A percentile compares a stretch with the other conserved stretches of the same genome.
phyloP scores from a whole-genome alignment of 306 rosid species.

The Trifolium fragiferum region DNA sequence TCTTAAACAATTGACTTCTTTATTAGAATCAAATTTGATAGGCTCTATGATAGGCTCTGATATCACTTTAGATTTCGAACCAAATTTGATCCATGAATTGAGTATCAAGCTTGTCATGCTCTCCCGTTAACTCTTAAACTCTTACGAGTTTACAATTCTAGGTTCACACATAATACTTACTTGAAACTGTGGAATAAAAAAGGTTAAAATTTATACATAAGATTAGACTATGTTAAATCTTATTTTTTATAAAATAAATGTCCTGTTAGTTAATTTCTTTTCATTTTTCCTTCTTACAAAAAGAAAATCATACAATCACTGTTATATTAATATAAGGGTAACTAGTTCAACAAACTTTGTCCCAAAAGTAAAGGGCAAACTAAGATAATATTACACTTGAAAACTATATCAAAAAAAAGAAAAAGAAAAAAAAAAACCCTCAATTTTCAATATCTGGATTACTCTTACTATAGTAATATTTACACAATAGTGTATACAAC shows the following conservation, averaged over 20 bases:
- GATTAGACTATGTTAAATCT: neutral
- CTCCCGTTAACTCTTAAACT: too few species aligned
- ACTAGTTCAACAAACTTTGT: slow-evolving; percentile 34
- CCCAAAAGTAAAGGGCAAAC: neutral
- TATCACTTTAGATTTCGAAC: too few species aligned
- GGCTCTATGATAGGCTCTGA: too few species aligned
- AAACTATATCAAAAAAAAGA: neutral
- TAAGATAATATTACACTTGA: slow-evolving; percentile 1
- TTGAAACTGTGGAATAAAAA: neutral
- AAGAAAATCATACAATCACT: slow-evolving; percentile 20
- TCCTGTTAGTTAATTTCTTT: neutral
- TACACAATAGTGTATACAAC: slow-evolving; percentile 63
- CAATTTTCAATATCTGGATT: slow-evolving; percentile 54
- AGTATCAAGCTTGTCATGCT: too few species aligned
- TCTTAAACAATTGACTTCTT: neutral
- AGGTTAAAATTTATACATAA: neutral
- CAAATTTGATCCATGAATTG: too few species aligned
- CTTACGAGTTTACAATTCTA: too few species aligned
- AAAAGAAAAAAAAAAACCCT: neutral
- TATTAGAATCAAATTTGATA: neutral
- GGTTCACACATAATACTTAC: too few species aligned
- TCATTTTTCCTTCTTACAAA: neutral
- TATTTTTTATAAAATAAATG: neutral
- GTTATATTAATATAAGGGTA: slow-evolving; percentile 12
- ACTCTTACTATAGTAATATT: slow-evolving; percentile 50